Base-by-base conservation (phyloP, 768 basidiomycete genomes). In the Suillus americanus region DNA sequence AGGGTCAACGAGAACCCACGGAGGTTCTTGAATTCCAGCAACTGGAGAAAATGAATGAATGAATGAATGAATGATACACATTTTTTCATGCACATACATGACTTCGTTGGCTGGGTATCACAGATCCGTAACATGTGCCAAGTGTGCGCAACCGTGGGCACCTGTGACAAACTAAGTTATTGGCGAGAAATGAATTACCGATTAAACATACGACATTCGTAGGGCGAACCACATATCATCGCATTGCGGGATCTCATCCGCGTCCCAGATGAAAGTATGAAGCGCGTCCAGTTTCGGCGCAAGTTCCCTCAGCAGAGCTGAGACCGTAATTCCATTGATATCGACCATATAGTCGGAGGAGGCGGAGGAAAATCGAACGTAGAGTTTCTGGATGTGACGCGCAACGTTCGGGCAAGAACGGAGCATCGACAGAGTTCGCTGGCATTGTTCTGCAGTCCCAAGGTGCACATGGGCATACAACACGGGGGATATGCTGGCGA, bases 201-300 rank as follows among this genome's bases (percentile, higher is more conserved):
- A 33, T 30, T 45, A 12, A 25, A 72, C 83, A 71, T 68, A 92
- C 91, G 85, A 86, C 61, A 85, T 75, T 43, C 89, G 84, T 68
- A 93, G 78, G 51, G 87, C 85, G 65, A 89, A 83, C 91, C 91
- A 93, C 88, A 93, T 89, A 66, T 89, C 86, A 65, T 92, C 91
- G 40, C 81, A 83, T 18, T 87, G 84, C 40, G 86, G 78, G 9
- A 79, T 75, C 71, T 90, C 88, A 14, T 89, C 89, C 4, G 84
- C 88, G 65, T 88, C 88, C 91, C 91, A 93, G 41, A 84, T 76
- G 69, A 92, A 92, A 14, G 79, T 85, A 35, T 80, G 76, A 46
- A 93, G 81, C 23, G 88, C 88, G 55, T 92, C 91, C 50, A 92
- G 75, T 46, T 83, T 78, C 7, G 76, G 75, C 9, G 86, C 88